Base-by-base conservation (phyloP, 371 early-diverging fungal genomes). In the Apophysomyces trapeziformis region DNA sequence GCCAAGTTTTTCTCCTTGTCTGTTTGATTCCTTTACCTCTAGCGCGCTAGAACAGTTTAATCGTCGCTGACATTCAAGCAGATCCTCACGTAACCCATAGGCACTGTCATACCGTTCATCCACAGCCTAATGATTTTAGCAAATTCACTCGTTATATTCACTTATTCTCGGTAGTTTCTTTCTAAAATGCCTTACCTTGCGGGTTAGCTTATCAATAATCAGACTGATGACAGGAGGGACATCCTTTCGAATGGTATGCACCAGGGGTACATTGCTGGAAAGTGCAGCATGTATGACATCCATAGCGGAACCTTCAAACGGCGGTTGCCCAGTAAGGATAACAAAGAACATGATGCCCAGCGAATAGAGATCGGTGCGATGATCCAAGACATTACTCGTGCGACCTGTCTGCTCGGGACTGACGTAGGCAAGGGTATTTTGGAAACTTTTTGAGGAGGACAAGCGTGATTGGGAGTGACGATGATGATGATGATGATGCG, bases 331-430 rank as follows among this genome's bases (percentile, higher is more conserved):
- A 0, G 87, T 80, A 32, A 86, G 47, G 54, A 85, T 60, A 13
- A 80, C 71, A 69, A 84, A 86, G 41, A 86, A 75, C 47, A 84
- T 79, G 56, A 81, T 80, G 0, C 87, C 87, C 1, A 86, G 61
- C 7, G 81, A 85, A 66, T 86, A 86, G 2, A 86, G 70, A 63
- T 86, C 87, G 0, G 87, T 78, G 32, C 87, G 68, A 63, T 86
- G 84, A 62, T 86, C 87, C 58, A 84, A 67, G 63, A 78, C 79
- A 45, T 84, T 81, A 43, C 81, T 78, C 18, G 87, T 85, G 66
- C 87, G 72, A 21, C 87, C 87, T 13, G 87, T 86, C 66, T 86
- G 87, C 63, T 87, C 85, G 16, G 78, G 78, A 36, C 78, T 78
- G 32, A 78, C 68, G 68, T 78, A 78, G 7, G 68, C 67, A 4